Percentiles rank a stretch among this genome's conserved stretches.
These are phyloP conservation scores for Sarocladiaceae sp. DNA, from an alignment of 2,329 filamentous ascomycete species.

Conservation along the genomic window DNA sequence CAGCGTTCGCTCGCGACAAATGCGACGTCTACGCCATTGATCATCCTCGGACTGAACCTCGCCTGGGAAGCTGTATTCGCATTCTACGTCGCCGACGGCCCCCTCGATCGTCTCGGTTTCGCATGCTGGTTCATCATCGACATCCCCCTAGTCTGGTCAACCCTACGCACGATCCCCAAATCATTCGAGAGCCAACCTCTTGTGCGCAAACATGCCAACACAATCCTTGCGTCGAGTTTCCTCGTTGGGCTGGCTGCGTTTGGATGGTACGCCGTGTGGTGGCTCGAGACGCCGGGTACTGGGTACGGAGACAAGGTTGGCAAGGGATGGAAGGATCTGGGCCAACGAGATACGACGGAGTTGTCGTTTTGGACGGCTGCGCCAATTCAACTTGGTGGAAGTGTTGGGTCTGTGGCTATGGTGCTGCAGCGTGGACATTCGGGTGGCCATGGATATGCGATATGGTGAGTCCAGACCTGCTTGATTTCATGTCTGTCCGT, in stretches of 20 bases:
- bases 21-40: conserved; percentile 45
- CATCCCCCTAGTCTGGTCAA: conserved; percentile 39
- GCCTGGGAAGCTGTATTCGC: conserved; percentile 49
- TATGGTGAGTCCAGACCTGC: conserved; percentile 37
- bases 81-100: conserved; percentile 39
- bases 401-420: conserved; percentile 36
- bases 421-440: conserved; percentile 41
- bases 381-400: conserved; percentile 37
- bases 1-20: conserved; percentile 39
- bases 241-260: conserved; percentile 33
- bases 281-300: conserved; percentile 36
- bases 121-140: conserved; percentile 45
- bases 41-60: conserved; percentile 45
- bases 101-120: conserved; percentile 40
- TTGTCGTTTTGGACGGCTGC: conserved; percentile 45
- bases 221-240: conserved; percentile 31
- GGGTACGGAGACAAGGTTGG: conserved; percentile 40
- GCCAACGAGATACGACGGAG: conserved; percentile 43
- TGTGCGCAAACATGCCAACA: conserved; percentile 35
- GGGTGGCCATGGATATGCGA: conserved; percentile 42
- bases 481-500: not conserved
- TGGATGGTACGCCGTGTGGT: conserved; percentile 41
- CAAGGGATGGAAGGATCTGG: conserved; percentile 36
- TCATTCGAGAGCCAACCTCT: conserved; percentile 39
- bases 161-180: conserved; percentile 36